Evolutionary conservation across 1,284 basidiomycete genomes (phyloP).

Genomic region (Stygiomarasmius scandens): DNA sequence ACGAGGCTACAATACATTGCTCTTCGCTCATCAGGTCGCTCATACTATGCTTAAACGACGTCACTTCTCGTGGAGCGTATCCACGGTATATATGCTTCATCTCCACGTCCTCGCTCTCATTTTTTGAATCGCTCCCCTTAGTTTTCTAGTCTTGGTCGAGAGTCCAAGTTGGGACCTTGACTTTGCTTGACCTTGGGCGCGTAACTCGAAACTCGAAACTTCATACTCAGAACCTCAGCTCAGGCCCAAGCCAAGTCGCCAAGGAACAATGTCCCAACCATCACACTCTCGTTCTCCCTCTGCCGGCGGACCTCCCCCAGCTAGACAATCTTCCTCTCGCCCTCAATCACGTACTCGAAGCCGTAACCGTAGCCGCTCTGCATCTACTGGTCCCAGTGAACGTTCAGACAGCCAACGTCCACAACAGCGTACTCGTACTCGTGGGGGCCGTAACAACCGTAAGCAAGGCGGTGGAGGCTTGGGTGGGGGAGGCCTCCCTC

Average conservation of each 20-base stretch:
- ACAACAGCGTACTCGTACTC: slow-evolving; percentile 16
- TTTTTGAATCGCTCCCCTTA: background rate
- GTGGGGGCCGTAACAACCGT: slow-evolving; percentile 9
- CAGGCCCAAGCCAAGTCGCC: background rate
- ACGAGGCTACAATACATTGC: background rate
- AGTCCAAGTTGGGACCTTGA: background rate
- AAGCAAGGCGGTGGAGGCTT: background rate
- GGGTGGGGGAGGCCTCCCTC: slow-evolving; percentile 17
- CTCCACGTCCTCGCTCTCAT: background rate
- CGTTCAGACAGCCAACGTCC: background rate
- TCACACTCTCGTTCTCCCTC: slow-evolving; percentile 8
- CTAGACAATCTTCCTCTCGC: slow-evolving; percentile 1
- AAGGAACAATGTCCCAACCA: background rate
- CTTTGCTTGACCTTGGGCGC: no score
- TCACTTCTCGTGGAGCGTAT: background rate
- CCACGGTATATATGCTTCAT: background rate
- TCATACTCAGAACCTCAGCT: no score
- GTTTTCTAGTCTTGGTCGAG: no score
- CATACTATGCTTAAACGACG: background rate
- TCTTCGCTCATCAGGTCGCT: background rate
- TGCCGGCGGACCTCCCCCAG: background rate
- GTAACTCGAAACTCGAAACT: no score
- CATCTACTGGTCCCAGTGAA: slow-evolving; percentile 4
- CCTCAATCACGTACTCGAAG: background rate
- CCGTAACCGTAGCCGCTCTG: background rate